Evolutionary conservation across 2,329 filamentous ascomycete genomes (phyloP).

Genomic region (Hawksworthiomyces lignivorus): DNA sequence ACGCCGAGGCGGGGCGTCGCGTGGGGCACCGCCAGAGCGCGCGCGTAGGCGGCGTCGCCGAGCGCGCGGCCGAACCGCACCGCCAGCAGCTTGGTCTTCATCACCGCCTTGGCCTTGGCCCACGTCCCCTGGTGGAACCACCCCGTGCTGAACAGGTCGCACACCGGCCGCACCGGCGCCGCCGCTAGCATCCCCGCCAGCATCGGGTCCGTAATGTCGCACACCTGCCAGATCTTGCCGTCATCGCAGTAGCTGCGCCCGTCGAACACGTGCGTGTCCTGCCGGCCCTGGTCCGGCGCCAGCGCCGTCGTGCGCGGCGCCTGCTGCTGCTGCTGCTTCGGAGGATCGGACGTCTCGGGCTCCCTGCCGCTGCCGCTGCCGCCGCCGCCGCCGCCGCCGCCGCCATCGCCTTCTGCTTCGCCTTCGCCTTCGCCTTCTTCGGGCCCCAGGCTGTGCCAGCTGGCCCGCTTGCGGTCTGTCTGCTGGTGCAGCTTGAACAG

Average conservation of each 20-base stretch:
- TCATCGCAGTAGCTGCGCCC: slow-evolving; percentile 67
- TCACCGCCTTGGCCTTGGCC: slow-evolving; percentile 76
- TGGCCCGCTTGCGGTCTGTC: slow-evolving; percentile 35
- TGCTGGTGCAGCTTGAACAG: slow-evolving; percentile 67
- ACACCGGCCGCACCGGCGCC: slow-evolving; percentile 49
- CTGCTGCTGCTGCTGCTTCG: too few species aligned
- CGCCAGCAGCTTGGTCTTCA: slow-evolving; percentile 75
- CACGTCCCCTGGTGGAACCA: slow-evolving; percentile 80
- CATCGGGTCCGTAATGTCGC: slow-evolving; percentile 79
- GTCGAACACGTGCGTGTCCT: slow-evolving; percentile 69
- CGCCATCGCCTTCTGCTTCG: slow-evolving; percentile 5
- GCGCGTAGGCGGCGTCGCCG: slow-evolving; percentile 38
- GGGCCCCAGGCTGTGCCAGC: slow-evolving; percentile 23
- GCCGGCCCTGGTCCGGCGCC: slow-evolving; percentile 21
- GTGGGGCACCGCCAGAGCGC: slow-evolving; percentile 30
- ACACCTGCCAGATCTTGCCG: slow-evolving; percentile 89
- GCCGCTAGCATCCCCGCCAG: slow-evolving; percentile 59
- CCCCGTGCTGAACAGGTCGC: slow-evolving; percentile 58
- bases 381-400: neutral
- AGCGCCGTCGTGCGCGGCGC: neutral
- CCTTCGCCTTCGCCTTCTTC: slow-evolving; percentile 13
- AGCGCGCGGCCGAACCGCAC: slow-evolving; percentile 51
- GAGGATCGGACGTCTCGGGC: too few species aligned
- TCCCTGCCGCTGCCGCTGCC: too few species aligned
- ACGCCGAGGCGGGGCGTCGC: slow-evolving; percentile 23